Conservation (phyloP, 2,329 filamentous ascomycete genomes). For the Blastomyces parvus region DNA sequence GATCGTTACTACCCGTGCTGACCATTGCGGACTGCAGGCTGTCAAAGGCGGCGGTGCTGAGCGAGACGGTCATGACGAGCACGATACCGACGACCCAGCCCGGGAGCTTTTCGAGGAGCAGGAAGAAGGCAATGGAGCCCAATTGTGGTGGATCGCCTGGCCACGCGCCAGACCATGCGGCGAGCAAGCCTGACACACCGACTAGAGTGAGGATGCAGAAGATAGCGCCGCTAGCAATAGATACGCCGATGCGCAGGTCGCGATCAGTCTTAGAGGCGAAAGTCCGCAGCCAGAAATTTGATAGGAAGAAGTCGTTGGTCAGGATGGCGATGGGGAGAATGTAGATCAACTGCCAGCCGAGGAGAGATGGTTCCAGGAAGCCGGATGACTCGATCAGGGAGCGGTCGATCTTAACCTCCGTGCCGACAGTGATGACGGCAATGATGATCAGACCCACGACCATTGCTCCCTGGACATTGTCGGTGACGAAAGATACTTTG, state of each 20-base stretch:
- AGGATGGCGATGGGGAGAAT: slow-evolving; percentile 71
- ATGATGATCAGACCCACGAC: slow-evolving; percentile 65
- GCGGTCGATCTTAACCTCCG: slow-evolving; percentile 61
- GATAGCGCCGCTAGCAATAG: slow-evolving; percentile 56
- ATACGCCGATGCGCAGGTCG: slow-evolving; percentile 65
- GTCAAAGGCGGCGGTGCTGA: slow-evolving; percentile 72
- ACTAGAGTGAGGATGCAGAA: slow-evolving; percentile 64
- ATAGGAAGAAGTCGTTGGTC: slow-evolving; percentile 81
- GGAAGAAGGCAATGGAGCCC: slow-evolving; percentile 64
- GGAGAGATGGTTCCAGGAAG: slow-evolving; percentile 56
- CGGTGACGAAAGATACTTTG: slow-evolving; percentile 73
- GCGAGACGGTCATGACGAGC: slow-evolving; percentile 67
- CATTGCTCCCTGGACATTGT: slow-evolving; percentile 72
- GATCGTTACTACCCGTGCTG: slow-evolving; percentile 71
- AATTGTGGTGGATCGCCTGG: slow-evolving; percentile 52
- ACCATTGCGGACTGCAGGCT: slow-evolving; percentile 75
- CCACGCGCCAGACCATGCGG: slow-evolving; percentile 67
- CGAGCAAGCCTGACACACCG: slow-evolving; percentile 62
- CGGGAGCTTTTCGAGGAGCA: slow-evolving; percentile 61
- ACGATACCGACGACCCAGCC: slow-evolving; percentile 75
- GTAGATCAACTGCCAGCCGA: slow-evolving; percentile 80
- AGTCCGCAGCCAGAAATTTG: slow-evolving; percentile 73
- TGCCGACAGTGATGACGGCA: slow-evolving; percentile 67
- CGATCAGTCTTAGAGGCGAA: slow-evolving; percentile 70
- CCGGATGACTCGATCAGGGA: slow-evolving; percentile 59